Conservation (phyloP, 176 grass and related monocot genomes). For the Eremochloa ophiuroides region DNA sequence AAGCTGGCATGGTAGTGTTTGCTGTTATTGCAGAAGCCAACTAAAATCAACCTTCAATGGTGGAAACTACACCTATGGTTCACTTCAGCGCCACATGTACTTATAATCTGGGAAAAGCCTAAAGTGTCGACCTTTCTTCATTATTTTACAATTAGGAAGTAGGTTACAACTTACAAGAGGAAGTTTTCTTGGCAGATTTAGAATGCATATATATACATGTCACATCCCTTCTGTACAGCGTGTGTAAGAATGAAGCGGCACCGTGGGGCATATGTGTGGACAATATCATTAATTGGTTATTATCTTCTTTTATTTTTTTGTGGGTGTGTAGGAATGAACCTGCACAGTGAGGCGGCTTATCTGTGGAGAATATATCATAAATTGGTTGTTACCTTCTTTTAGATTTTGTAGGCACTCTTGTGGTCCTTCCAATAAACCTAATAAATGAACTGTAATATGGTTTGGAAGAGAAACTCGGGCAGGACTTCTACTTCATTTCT, state of each 20-base stretch:
- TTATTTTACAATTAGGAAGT: not conserved
- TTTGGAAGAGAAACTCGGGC: too few species aligned
- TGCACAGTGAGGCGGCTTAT: too few species aligned
- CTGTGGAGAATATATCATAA: too few species aligned
- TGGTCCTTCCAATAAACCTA: too few species aligned
- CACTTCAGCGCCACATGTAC: not conserved
- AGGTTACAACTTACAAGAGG: not conserved
- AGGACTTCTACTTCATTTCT: too few species aligned
- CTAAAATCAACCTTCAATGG: not conserved
- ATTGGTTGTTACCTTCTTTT: too few species aligned
- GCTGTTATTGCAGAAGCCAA: not conserved
- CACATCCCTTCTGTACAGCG: slow-evolving; percentile 19
- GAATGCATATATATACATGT: slow-evolving; percentile 1
- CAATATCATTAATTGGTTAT: not conserved
- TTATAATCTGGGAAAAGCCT: not conserved
- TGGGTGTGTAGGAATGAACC: too few species aligned
- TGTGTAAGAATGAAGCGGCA: slow-evolving; percentile 10
- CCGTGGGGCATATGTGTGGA: not conserved
- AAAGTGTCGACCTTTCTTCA: not conserved
- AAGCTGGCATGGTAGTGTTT: not conserved
- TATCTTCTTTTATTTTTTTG: not conserved
- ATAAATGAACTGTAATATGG: too few species aligned
- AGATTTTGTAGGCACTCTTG: too few species aligned
- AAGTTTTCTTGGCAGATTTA: slow-evolving; percentile 12
- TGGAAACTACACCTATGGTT: not conserved